Conservation (phyloP, 1,284 basidiomycete genomes). For the Coniferiporia weirii region DNA sequence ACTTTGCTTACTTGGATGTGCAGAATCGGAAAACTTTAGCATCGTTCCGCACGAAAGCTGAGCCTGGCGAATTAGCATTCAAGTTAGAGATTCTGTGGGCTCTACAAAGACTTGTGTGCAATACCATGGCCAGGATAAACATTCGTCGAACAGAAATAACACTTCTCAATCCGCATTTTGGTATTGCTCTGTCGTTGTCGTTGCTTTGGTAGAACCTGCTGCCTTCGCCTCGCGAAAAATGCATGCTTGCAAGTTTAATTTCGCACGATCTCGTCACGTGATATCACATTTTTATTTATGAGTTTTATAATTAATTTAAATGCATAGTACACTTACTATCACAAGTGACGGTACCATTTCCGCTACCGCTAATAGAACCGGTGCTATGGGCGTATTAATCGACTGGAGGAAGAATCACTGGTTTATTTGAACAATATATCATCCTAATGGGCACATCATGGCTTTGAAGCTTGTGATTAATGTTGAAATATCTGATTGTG, state of each 20-base stretch:
- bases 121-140: conserved; percentile 95
- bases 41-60: conserved; percentile 95
- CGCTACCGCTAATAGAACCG: too few species aligned
- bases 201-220: too few species aligned
- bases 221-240: not conserved
- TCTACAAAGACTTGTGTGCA: conserved; percentile 18
- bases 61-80: conserved; percentile 41
- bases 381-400: too few species aligned
- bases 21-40: conserved; percentile 96
- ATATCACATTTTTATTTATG: too few species aligned
- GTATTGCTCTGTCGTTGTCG: not conserved
- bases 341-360: too few species aligned
- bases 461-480: too few species aligned
- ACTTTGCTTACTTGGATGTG: conserved; percentile 77
- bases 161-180: conserved; percentile 81
- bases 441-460: too few species aligned
- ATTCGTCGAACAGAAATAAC: conserved; percentile 89
- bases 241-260: not conserved
- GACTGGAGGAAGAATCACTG: too few species aligned
- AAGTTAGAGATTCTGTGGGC: not conserved
- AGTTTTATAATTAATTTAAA: too few species aligned
- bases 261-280: not conserved
- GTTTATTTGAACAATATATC: too few species aligned
- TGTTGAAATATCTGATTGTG: too few species aligned
- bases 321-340: too few species aligned